Base-by-base conservation (phyloP, 352 stramenopile species). In the Pythium pyrilobum region DNA sequence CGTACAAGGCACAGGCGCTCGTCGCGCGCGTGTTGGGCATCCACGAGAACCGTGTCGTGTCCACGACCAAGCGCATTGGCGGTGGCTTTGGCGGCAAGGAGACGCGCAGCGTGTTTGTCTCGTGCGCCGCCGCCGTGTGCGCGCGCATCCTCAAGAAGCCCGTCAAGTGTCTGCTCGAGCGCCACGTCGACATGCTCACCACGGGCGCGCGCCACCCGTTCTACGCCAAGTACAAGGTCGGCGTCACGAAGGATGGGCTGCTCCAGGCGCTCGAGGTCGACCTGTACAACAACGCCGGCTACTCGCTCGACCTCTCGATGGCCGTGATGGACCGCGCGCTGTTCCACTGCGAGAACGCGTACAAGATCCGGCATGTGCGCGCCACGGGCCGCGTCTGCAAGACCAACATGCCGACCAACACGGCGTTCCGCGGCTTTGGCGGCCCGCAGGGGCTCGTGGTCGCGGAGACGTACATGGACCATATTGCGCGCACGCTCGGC, bases 41-140 rank as follows among this genome's bases (percentile, higher is more conserved):
- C 12, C 84, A 87, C 3, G 77, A 77, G 11, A 87, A 90, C 46
- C 91, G 96, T 29, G 92, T 99, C 16, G 84, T 97, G 31, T 94
- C 87, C 21, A 76, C 77, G 18, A 89, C 92, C 16, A 98, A 98
- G 70, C 80, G 96, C 25, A 96, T 98, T 66, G 96, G 96, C 39
- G 96, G 96, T 53, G 96, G 90, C 11, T 99, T 99, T 71, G 96
- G 96, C 29, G 96, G 95, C 29, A 98, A 98, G 66, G 92, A 98
- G 67, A 98, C 94, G 9, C 77, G 92, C 9, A 97, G 71, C 32
- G 86, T 75, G 36, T 98, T 98, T 64, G 72, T 95, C 1, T 91
- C 92, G 23, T 96, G 84, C 38, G 92, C 94, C 4, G 85, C 88
- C 31, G 92, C 95, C 10, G 75, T 98, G 24, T n/a, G n/a, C 20